Evolutionary conservation across 768 basidiomycete species (phyloP), one percentile per base, ranked within the genome.

Genomic region (Serendipita sp.): DNA sequence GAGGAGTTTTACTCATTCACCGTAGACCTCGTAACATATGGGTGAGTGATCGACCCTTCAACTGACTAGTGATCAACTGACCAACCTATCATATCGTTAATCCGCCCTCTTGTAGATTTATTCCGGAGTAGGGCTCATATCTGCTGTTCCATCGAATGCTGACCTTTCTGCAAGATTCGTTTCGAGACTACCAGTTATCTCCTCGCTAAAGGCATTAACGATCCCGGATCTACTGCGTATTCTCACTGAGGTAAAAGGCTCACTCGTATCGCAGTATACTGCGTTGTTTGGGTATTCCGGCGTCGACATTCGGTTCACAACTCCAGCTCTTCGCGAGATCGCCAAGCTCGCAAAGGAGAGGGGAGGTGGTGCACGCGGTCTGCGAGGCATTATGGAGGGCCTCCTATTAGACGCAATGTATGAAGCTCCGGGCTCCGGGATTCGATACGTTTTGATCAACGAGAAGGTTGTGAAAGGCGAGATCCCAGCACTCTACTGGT

Each of bases 351-450:
- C 94, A 0, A 75, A 80, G 6, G 83, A 85, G 68, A 78, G 91
- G 66, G 93, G 92, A 2, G 91, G 91, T 33, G 95, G 94, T 23
- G 94, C 94, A 3, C 77, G 94, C 72, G 91, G 92, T 10, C 74
- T 98, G 67, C 78, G 92, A 68, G 88, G 92, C 2, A 89, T 96
- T 50, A 84, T 97, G 86, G 94, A 96, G 75, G 72, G 79, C 23
- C 72, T 94, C 2, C 75, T 98, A 60, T 76, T 94, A 55, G 91
- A 97, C 58, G 79, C 91, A 0, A 96, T 96, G 93, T 95, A 90
- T 70, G 88, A 91, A 76, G 86, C 85, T 52, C 90, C 91, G 85
- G 88, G 73, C 82, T 86, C 83, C 13, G 43, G 85, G 63, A 81
- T 91, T 36, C 80, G 85, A 53, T 84, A 91, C 73, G 86, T 92